These are phyloP conservation scores for Deakozyma indianensis DNA, from an alignment of 805 yeast species.

Conservation along the genomic window DNA sequence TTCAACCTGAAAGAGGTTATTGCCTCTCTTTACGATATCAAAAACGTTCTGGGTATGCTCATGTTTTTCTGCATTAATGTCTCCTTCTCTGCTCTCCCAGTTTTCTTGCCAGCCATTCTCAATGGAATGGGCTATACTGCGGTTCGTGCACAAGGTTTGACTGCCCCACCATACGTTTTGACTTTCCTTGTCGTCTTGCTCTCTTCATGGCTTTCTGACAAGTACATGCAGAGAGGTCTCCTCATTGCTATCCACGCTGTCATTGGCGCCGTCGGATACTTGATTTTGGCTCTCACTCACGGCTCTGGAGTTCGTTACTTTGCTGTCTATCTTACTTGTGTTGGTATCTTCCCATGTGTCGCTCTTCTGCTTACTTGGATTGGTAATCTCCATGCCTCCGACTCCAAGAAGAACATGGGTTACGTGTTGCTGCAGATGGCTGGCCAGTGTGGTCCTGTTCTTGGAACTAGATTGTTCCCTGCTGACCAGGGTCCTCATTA, in stretches of 20 bases:
- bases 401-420: slow-evolving; percentile 17
- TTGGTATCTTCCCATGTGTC: slow-evolving; percentile 16
- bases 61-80: slow-evolving; percentile 16
- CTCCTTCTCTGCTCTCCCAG: slow-evolving; percentile 27
- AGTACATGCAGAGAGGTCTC: slow-evolving; percentile 14
- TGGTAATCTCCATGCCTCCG: slow-evolving; percentile 18
- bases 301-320: slow-evolving; percentile 15
- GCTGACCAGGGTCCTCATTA: slow-evolving; percentile 9
- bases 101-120: slow-evolving; percentile 33
- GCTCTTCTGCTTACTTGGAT: slow-evolving; percentile 16
- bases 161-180: slow-evolving; percentile 31
- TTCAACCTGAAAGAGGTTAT: slow-evolving; percentile 5
- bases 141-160: slow-evolving; percentile 29
- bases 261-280: slow-evolving; percentile 11
- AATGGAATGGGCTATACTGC: slow-evolving; percentile 27
- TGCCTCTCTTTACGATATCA: slow-evolving; percentile 7
- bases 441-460: slow-evolving; percentile 19
- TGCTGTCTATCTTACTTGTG: slow-evolving; percentile 13
- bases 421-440: slow-evolving; percentile 15
- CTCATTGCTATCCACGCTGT: slow-evolving; percentile 4
- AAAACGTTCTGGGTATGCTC: slow-evolving; percentile 9
- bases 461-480: slow-evolving; percentile 17
- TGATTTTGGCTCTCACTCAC: slow-evolving; percentile 14
- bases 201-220: slow-evolving; percentile 34
- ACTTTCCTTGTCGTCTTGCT: slow-evolving; percentile 27